Percentiles rank a stretch among this genome's conserved stretches.
Conservation (phyloP, 2,329 filamentous ascomycete genomes). For the Sphaerostilbella broomeana region DNA sequence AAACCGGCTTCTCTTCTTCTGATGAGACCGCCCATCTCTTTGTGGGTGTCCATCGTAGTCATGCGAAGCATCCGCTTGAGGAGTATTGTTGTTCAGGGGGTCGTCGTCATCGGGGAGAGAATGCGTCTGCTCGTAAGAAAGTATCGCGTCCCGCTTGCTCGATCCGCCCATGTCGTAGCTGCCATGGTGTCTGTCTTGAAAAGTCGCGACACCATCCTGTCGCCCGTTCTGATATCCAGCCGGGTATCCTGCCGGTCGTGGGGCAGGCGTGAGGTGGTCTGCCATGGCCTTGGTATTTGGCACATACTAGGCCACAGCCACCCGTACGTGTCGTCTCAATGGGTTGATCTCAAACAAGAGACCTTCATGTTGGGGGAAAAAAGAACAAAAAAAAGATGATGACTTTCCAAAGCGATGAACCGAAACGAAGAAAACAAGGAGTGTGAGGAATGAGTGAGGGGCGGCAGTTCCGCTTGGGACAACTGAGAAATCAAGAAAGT, state of each 20-base stretch:
- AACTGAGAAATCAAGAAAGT: not conserved
- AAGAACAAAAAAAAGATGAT: not conserved
- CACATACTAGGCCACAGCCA: constrained; percentile 15
- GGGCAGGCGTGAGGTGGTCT: constrained; percentile 15
- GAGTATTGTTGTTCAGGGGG: constrained; percentile 1
- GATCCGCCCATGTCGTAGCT: constrained; percentile 41
- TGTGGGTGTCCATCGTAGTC: constrained; percentile 14
- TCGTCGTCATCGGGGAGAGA: constrained; percentile 8
- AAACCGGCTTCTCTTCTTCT: constrained; percentile 37
- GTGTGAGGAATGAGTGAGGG: constrained; percentile 7
- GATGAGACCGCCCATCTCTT: constrained; percentile 22
- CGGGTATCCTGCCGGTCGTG: constrained; percentile 12
- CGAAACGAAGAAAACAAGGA: not conserved
- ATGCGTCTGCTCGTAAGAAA: constrained; percentile 15
- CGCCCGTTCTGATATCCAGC: constrained; percentile 9
- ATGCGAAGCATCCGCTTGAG: constrained; percentile 2
- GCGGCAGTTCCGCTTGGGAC: constrained; percentile 10
- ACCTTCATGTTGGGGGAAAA: not conserved
- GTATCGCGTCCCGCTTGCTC: constrained; percentile 25
- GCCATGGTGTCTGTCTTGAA: constrained; percentile 10
- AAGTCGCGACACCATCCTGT: constrained; percentile 13
- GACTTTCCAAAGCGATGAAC: not conserved
- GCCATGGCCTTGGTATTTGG: constrained; percentile 17
- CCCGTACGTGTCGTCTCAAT: not conserved
- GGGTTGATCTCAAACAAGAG: too few species aligned